phyloP scores from a whole-genome alignment of 202 grass and related monocot species.

The Bolboschoenoplectus hybrid region DNA sequence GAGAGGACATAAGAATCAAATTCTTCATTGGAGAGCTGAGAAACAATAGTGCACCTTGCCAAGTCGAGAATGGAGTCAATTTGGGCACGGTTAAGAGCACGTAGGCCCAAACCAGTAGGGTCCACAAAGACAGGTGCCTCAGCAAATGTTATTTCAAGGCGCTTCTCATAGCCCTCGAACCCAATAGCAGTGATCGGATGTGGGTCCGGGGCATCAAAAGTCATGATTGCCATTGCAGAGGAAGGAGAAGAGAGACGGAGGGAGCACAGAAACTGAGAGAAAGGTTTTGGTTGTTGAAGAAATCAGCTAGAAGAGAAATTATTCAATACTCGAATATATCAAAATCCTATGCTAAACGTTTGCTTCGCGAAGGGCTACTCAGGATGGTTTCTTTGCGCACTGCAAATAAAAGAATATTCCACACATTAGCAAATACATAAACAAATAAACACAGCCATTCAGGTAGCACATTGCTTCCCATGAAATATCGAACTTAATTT shows the following conservation, averaged over 20 bases:
- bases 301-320: slow-evolving; percentile 65
- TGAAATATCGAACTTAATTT: background rate
- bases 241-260: background rate
- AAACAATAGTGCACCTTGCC: slow-evolving; percentile 84
- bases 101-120: slow-evolving; percentile 62
- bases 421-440: slow-evolving; percentile 36
- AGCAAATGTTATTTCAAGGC: slow-evolving; percentile 85
- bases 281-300: slow-evolving; percentile 44
- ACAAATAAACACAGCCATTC: background rate
- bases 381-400: slow-evolving; percentile 93
- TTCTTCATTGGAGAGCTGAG: slow-evolving; percentile 68
- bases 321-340: slow-evolving; percentile 38
- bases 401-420: slow-evolving; percentile 48
- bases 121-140: slow-evolving; percentile 74
- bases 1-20: slow-evolving; percentile 95
- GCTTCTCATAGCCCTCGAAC: slow-evolving; percentile 97
- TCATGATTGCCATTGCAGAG: slow-evolving; percentile 62
- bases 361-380: slow-evolving; percentile 44
- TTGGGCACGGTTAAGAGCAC: slow-evolving; percentile 61
- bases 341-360: slow-evolving; percentile 50
- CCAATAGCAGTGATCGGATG: slow-evolving; percentile 58
- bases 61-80: slow-evolving; percentile 86
- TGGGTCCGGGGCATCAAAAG: slow-evolving; percentile 32
- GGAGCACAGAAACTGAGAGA: slow-evolving; percentile 46
- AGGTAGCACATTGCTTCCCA: background rate